Conservation (phyloP, 345 rosid genomes). For the Salix udensis region DNA sequence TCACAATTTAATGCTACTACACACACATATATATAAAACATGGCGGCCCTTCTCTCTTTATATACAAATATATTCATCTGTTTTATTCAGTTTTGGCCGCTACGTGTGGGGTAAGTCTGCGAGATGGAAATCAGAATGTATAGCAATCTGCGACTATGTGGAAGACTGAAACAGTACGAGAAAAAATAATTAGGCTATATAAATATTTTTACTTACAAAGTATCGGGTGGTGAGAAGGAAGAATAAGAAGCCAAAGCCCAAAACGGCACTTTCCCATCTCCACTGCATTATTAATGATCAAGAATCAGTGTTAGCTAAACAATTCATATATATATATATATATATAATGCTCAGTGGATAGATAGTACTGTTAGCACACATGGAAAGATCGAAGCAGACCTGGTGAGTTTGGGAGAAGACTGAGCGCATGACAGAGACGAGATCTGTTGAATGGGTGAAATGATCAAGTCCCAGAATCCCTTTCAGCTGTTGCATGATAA, state of each 20-base stretch:
- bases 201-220: slow-evolving; percentile 49
- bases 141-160: not conserved
- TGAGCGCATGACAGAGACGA: slow-evolving; percentile 76
- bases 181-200: not conserved
- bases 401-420: slow-evolving; percentile 66
- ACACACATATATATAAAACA: not conserved
- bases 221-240: slow-evolving; percentile 69
- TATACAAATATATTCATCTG: not conserved
- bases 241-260: slow-evolving; percentile 83
- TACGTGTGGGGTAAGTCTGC: not conserved
- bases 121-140: not conserved
- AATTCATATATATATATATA: not conserved
- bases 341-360: not conserved
- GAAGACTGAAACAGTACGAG: not conserved
- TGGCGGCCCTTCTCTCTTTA: not conserved
- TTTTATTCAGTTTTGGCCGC: not conserved
- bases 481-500: slow-evolving; percentile 87
- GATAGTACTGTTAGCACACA: not conserved
- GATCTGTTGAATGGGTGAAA: slow-evolving; percentile 78
- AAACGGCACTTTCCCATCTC: slow-evolving; percentile 92
- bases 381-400: slow-evolving; percentile 31
- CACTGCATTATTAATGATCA: slow-evolving; percentile 44
- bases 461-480: slow-evolving; percentile 76
- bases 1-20: not conserved
- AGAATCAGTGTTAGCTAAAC: not conserved